Percentiles rank a stretch among this genome's conserved stretches.
Conservation (phyloP, 139 green algal genomes). For the Pleodorina starrii region DNA sequence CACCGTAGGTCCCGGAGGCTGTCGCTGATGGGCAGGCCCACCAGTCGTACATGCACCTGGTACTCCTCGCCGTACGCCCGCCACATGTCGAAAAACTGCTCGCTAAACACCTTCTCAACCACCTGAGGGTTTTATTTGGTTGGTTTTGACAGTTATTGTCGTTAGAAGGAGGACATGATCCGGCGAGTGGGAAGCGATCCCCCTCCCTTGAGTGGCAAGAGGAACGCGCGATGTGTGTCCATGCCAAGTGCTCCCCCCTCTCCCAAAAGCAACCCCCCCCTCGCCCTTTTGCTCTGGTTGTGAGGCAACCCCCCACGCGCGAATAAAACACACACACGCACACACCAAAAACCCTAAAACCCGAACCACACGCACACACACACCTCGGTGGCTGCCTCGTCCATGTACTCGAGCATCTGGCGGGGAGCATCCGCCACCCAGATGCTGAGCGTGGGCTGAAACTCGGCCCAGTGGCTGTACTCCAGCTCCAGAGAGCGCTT, state of each 20-base stretch:
- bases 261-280: no score
- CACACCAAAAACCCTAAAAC: no score
- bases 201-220: no score
- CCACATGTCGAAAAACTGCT: constrained; percentile 50
- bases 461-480: constrained; percentile 85
- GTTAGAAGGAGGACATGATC: no score
- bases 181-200: no score
- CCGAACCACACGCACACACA: neutral
- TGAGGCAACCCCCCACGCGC: no score
- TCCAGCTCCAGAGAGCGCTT: constrained; percentile 88
- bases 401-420: constrained; percentile 77
- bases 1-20: constrained; percentile 94
- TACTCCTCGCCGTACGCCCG: constrained; percentile 64
- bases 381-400: constrained; percentile 49
- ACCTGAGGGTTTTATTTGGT: constrained; percentile 65
- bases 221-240: no score
- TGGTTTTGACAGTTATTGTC: no score
- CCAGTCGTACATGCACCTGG: constrained; percentile 91
- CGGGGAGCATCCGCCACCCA: constrained; percentile 88
- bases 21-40: constrained; percentile 90
- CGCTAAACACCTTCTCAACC: constrained; percentile 69
- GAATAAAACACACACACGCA: no score
- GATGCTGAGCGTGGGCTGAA: constrained; percentile 77
- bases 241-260: no score
- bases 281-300: no score